These are phyloP conservation scores for Aechmea fasciata DNA, from an alignment of 176 grass and related monocot genomes.

Conservation along the genomic window DNA sequence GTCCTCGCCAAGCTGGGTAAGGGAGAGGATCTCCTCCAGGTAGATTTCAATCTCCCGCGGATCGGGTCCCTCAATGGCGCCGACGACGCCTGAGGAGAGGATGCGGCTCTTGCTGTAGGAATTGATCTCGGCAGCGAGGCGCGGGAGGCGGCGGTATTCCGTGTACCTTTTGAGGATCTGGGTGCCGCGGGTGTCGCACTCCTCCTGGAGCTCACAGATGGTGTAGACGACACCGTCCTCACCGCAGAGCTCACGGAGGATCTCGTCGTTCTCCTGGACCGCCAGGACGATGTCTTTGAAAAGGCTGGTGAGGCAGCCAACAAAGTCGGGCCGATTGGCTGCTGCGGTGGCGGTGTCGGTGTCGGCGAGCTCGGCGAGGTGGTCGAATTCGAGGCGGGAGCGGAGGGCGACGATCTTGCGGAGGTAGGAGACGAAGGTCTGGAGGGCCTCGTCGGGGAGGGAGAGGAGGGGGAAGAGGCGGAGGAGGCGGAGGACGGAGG, in stretches of 20 bases:
- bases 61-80: constrained; percentile 50
- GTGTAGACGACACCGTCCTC: constrained; percentile 79
- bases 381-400: constrained; percentile 66
- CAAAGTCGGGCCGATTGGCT: constrained; percentile 54
- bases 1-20: constrained; percentile 93
- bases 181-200: constrained; percentile 78
- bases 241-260: constrained; percentile 61
- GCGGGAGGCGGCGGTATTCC: constrained; percentile 56
- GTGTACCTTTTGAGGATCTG: constrained; percentile 71
- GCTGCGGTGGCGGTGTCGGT: constrained; percentile 1
- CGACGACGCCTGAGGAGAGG: constrained; percentile 32
- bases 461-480: constrained; percentile 66
- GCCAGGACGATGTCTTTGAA: constrained; percentile 93
- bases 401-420: constrained; percentile 74
- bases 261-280: constrained; percentile 69
- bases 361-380: constrained; percentile 45
- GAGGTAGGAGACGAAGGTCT: constrained; percentile 77
- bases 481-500: constrained; percentile 57
- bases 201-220: constrained; percentile 87
- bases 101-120: constrained; percentile 71
- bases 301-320: constrained; percentile 66
- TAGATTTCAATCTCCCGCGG: constrained; percentile 74
- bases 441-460: constrained; percentile 64
- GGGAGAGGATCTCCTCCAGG: constrained; percentile 71
- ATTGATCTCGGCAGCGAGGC: constrained; percentile 72